phyloP scores from a whole-genome alignment of 2,329 filamentous ascomycete species.

The Phyllosticta ampelicida region DNA sequence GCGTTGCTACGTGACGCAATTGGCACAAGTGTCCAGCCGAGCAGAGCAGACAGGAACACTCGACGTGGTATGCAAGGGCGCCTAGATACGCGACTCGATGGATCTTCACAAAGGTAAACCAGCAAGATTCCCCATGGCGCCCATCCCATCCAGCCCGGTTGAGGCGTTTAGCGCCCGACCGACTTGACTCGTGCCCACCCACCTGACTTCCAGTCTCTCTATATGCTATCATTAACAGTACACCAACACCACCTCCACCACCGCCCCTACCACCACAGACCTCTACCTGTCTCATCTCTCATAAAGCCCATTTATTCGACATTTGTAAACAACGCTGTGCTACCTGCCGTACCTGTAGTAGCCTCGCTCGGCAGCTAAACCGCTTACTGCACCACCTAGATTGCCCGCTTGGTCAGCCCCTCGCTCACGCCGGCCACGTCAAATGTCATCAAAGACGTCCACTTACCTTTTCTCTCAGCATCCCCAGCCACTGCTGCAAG shows the following conservation, averaged over 20 bases:
- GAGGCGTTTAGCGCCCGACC: conserved; percentile 1
- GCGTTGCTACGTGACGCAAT: not conserved
- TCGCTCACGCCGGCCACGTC: conserved; percentile 6
- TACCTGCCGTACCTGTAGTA: conserved; percentile 2
- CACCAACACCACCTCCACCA: not conserved
- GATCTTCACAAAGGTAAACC: conserved; percentile 1
- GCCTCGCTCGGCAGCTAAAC: conserved; percentile 7
- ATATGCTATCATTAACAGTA: no score
- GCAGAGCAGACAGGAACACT: conserved; percentile 4
- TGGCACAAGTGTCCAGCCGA: not conserved
- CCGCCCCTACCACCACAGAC: no score
- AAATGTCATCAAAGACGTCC: conserved; percentile 8
- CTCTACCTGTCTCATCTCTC: not conserved
- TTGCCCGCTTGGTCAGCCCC: not conserved
- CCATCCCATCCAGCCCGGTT: not conserved
- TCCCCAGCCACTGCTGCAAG: conserved; percentile 85
- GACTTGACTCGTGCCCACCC: conserved; percentile 1
- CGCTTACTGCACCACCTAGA: conserved; percentile 25
- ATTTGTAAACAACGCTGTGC: conserved; percentile 10
- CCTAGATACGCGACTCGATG: conserved; percentile 7
- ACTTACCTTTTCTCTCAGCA: conserved; percentile 84
- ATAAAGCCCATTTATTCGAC: conserved; percentile 9
- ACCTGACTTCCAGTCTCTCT: not conserved
- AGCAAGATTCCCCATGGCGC: not conserved
- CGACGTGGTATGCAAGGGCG: conserved; percentile 6